phyloP scores from a whole-genome alignment of 495 filamentous ascomycete genomes.

The Filosporella fistucella region DNA sequence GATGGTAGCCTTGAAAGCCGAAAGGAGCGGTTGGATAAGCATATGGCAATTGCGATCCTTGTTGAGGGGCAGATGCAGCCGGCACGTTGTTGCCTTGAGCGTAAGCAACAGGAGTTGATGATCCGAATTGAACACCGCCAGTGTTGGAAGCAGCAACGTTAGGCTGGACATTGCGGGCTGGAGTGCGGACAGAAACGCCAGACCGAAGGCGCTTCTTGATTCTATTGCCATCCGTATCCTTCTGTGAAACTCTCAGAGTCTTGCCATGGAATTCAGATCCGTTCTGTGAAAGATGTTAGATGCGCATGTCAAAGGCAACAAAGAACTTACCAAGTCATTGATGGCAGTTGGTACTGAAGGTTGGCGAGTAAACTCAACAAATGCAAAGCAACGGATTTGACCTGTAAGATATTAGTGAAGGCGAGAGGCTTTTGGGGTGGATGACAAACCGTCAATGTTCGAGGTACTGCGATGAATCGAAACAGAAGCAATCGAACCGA shows the following conservation, averaged over 20 bases:
- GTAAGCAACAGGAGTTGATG: too few relatives aligned
- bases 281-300: constrained; percentile 13
- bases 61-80: too few relatives aligned
- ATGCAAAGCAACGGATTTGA: constrained; percentile 41
- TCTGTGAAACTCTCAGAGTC: constrained; percentile 19
- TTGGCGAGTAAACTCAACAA: constrained; percentile 41
- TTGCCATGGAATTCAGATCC: constrained; percentile 10
- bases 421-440: not conserved
- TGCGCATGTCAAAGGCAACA: not conserved
- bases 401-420: constrained; percentile 14
- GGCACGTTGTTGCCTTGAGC: too few relatives aligned
- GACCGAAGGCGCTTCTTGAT: not conserved
- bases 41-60: too few relatives aligned
- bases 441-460: constrained; percentile 28
- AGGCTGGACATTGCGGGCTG: too few relatives aligned
- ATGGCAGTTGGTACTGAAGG: constrained; percentile 37
- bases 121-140: too few relatives aligned
- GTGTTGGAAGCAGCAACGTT: not conserved
- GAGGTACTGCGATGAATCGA: constrained; percentile 34
- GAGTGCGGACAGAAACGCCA: too few relatives aligned
- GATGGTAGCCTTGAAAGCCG: too few relatives aligned
- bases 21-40: too few relatives aligned
- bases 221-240: constrained; percentile 21
- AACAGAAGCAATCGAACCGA: constrained; percentile 36
- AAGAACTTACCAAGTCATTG: constrained; percentile 4